These are phyloP conservation scores for Amanita pallidorosea DNA, from an alignment of 768 basidiomycete species.

Conservation along the genomic window DNA sequence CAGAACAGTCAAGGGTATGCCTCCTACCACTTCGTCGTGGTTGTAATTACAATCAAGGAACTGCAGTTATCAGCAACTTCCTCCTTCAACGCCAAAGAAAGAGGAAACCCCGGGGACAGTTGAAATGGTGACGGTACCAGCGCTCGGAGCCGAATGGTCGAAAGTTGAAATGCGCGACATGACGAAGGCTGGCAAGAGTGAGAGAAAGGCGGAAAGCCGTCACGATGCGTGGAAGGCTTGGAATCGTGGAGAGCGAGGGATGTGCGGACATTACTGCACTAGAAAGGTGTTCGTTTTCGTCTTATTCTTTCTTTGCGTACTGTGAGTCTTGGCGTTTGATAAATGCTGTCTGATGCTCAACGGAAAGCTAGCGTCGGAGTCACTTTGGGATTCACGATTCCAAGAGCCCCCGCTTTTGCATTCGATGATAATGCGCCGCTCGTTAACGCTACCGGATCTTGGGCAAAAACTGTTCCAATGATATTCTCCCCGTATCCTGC, in stretches of 20 bases:
- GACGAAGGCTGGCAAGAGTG: slow-evolving; percentile 60
- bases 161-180: slow-evolving; percentile 67
- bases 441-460: slow-evolving; percentile 42
- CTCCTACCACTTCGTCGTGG: slow-evolving; percentile 1
- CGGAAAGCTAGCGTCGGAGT: slow-evolving; percentile 42
- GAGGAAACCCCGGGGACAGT: slow-evolving; percentile 41
- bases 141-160: slow-evolving; percentile 85
- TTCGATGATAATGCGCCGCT: slow-evolving; percentile 55
- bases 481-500: slow-evolving; percentile 70
- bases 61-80: slow-evolving; percentile 35
- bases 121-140: slow-evolving; percentile 88
- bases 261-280: slow-evolving; percentile 75
- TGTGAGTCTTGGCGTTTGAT: slow-evolving; percentile 25
- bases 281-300: slow-evolving; percentile 60
- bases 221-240: slow-evolving; percentile 60
- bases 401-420: slow-evolving; percentile 66
- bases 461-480: slow-evolving; percentile 43
- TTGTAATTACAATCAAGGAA: slow-evolving; percentile 9
- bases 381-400: slow-evolving; percentile 69
- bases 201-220: slow-evolving; percentile 45
- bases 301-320: slow-evolving; percentile 47
- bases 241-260: slow-evolving; percentile 69
- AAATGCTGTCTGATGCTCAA: slow-evolving; percentile 4
- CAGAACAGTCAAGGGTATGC: slow-evolving; percentile 37
- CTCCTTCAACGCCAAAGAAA: slow-evolving; percentile 22